These are phyloP conservation scores for Neonectria sp. DNA, from an alignment of 2,329 filamentous ascomycete species.

Conservation along the genomic window DNA sequence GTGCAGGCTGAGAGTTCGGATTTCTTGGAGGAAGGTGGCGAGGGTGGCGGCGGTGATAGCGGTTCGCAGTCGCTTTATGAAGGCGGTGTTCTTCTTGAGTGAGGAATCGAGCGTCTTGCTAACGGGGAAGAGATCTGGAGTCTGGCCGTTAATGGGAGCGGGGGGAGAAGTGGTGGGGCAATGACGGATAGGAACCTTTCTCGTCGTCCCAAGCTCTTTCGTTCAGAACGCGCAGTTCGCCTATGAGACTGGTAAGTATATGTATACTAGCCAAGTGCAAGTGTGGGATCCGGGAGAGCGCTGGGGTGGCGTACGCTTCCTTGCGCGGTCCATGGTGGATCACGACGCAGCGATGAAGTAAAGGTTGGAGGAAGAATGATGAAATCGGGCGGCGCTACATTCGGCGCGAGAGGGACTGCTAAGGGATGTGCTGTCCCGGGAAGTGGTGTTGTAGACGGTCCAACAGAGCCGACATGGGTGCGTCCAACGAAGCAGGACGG, in stretches of 20 bases:
- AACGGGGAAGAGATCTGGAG: conserved; percentile 81
- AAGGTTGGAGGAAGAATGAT: conserved; percentile 38
- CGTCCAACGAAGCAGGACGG: conserved; percentile 50
- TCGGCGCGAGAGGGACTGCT: conserved; percentile 60
- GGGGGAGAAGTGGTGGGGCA: conserved; percentile 36
- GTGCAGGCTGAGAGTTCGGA: conserved; percentile 90
- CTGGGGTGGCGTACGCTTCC: conserved; percentile 67
- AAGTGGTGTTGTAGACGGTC: conserved; percentile 53
- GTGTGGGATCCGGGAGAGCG: conserved; percentile 8
- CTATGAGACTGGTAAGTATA: conserved; percentile 61
- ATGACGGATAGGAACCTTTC: conserved; percentile 70
- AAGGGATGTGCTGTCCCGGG: conserved; percentile 57
- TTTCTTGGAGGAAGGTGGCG: conserved; percentile 89
- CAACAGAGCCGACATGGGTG: conserved; percentile 58
- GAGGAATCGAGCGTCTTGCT: conserved; percentile 90
- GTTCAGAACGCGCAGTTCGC: conserved; percentile 92
- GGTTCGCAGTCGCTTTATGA: conserved; percentile 95
- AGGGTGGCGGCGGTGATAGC: conserved; percentile 86
- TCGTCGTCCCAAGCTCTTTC: conserved; percentile 90
- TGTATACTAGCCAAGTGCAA: not conserved
- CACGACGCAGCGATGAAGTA: conserved; percentile 50
- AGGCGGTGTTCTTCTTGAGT: conserved; percentile 97
- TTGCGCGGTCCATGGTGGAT: conserved; percentile 74
- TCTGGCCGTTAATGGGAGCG: conserved; percentile 34
- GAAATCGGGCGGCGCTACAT: conserved; percentile 60